Base-by-base conservation (phyloP, 2,329 filamentous ascomycete species). In the Diaporthe australafricana region DNA sequence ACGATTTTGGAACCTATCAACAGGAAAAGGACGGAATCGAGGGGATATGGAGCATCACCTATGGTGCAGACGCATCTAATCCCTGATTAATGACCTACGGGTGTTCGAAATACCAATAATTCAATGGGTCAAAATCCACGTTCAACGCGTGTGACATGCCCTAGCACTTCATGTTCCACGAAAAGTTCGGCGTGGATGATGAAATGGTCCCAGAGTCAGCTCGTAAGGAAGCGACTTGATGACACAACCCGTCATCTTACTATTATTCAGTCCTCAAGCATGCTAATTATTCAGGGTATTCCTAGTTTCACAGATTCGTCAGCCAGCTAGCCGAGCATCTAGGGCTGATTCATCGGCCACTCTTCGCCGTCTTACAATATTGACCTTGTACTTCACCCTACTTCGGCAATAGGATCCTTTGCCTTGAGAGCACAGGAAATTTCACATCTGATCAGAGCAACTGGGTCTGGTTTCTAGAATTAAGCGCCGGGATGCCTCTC, bases 11-110 rank as follows among this genome's bases (percentile, higher is more conserved):
- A 60, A 20, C 42, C 27, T 16, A 45, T 25, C 8, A 11, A 32
- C 17, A 42, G 38, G 11, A n/a, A 47, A 3, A 40, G n/a, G 22
- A 27, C 30, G 6, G 14, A 27, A 12, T 27, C n/a, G n/a, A 25
- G 48, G 42, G 30, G 57, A 67, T 60, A 70, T 30, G 38, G 17
- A 62, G 52, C 45, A 67, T 72, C 22, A 72, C 17, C 20, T 60
- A 70, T 16, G 60, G 32, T 35, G 22, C 20, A 65, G 30, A 12
- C 30, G n/a, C n/a, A 65, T 65, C 20, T 65, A 30, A 14, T 50
- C 45, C 17, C 30, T 65, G 22, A 65, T 65, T 30, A 20, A 38
- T 50, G 27, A 22, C 27, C 42, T n/a, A 27, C 30, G 14, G n/a
- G 30, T 38, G 20, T 6, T 20, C 6, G 12, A 65, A 30, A 50